Evolutionary conservation across 305 asterid species (phyloP).

Genomic region (Fraxinus baroniana): DNA sequence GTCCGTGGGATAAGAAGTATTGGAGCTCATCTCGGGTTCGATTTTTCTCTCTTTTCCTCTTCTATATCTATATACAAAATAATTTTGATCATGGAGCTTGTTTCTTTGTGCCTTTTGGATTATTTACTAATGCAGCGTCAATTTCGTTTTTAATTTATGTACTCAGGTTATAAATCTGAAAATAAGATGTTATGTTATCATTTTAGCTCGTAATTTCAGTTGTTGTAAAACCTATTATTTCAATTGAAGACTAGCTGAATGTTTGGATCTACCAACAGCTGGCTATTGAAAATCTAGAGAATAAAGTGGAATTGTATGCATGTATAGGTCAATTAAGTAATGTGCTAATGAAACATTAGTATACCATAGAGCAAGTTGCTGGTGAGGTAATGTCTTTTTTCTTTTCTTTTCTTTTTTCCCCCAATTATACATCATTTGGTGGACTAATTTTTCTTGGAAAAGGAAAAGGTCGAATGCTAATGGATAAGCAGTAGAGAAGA

Average conservation of each 20-base stretch:
- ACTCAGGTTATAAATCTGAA: not conserved
- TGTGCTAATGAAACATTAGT: not conserved
- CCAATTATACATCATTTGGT: not conserved
- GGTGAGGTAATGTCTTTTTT: not conserved
- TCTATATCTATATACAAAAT: not conserved
- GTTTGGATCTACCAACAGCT: not conserved
- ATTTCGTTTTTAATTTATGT: not conserved
- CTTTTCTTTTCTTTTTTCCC: not conserved
- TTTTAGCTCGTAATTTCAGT: not conserved
- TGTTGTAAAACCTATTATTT: not conserved
- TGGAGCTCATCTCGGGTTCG: constrained; percentile 99
- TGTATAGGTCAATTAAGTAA: not conserved
- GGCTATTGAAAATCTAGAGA: not conserved
- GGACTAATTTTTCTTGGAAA: not conserved
- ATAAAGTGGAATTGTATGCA: not conserved
- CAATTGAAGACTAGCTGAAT: not conserved
- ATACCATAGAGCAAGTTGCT: not conserved
- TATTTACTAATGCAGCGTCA: not conserved
- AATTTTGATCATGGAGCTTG: not conserved
- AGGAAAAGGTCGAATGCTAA: not conserved
- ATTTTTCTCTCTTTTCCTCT: constrained; percentile 13
- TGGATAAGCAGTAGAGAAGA: not conserved
- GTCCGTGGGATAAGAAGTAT: constrained; percentile 93
- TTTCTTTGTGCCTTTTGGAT: not conserved
- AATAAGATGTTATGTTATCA: not conserved